Conservation (phyloP, 2,329 filamentous ascomycete species). For the Fusarium humuli region DNA sequence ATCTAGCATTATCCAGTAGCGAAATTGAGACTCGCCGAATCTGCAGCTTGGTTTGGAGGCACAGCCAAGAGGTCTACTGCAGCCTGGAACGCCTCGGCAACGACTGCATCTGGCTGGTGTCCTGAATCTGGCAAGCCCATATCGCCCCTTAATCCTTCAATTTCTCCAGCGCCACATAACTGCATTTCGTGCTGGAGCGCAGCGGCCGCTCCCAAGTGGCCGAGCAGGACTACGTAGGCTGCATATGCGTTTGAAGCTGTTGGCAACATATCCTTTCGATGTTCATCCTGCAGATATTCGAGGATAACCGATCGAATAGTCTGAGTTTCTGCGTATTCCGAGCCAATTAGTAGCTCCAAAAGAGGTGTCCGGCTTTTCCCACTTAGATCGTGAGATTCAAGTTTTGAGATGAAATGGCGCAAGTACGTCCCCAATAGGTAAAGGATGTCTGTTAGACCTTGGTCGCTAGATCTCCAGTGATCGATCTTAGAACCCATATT, state of each 20-base stretch:
- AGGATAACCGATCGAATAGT: slow-evolving; percentile 45
- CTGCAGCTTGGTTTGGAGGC: slow-evolving; percentile 24
- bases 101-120: neutral
- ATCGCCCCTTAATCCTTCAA: slow-evolving; percentile 2
- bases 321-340: slow-evolving; percentile 37
- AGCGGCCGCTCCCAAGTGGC: slow-evolving; percentile 48
- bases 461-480: slow-evolving; percentile 22
- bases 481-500: slow-evolving; percentile 34
- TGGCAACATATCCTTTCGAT: neutral
- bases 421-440: slow-evolving; percentile 37
- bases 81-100: slow-evolving; percentile 30
- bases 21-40: slow-evolving; percentile 29
- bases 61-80: slow-evolving; percentile 36
- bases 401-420: slow-evolving; percentile 15
- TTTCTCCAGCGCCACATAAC: slow-evolving; percentile 14
- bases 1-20: slow-evolving; percentile 38
- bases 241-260: slow-evolving; percentile 37
- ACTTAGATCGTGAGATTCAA: slow-evolving; percentile 6
- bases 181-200: slow-evolving; percentile 51
- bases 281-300: slow-evolving; percentile 15
- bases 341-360: slow-evolving; percentile 48
- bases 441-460: slow-evolving; percentile 38
- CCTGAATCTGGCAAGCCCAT: neutral
- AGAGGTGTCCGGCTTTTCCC: slow-evolving; percentile 41
- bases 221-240: slow-evolving; percentile 48